Evolutionary conservation across 495 filamentous ascomycete species (phyloP).

Genomic region (Rhizodiscina lignyota): DNA sequence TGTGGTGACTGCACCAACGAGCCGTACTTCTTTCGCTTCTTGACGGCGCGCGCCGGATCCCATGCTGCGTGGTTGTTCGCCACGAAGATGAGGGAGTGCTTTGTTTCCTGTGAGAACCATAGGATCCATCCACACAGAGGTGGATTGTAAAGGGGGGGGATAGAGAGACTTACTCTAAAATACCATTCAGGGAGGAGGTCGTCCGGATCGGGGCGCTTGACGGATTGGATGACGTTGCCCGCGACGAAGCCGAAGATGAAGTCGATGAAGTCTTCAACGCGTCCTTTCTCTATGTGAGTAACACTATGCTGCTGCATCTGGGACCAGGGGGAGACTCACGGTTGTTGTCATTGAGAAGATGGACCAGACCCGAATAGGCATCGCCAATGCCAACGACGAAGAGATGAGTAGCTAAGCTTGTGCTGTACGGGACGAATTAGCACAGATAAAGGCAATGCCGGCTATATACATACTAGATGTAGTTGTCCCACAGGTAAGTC

Average conservation of each 20-base stretch:
- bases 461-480: slow-evolving; percentile 47
- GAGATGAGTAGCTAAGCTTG: slow-evolving; percentile 49
- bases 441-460: background rate
- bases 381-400: slow-evolving; percentile 70
- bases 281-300: background rate
- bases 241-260: slow-evolving; percentile 18
- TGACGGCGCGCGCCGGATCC: slow-evolving; percentile 21
- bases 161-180: slow-evolving; percentile 7
- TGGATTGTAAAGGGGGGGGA: background rate
- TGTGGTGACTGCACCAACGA: slow-evolving; percentile 12
- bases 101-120: background rate
- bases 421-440: slow-evolving; percentile 21
- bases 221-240: slow-evolving; percentile 22
- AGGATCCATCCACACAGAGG: background rate
- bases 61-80: slow-evolving; percentile 54
- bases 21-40: slow-evolving; percentile 20
- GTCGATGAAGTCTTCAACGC: too few relatives aligned
- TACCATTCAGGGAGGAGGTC: slow-evolving; percentile 26
- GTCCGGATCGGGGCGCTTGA: slow-evolving; percentile 17
- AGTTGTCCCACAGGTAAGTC: slow-evolving; percentile 92
- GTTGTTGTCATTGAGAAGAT: slow-evolving; percentile 19
- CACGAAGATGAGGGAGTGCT: slow-evolving; percentile 48
- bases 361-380: slow-evolving; percentile 25
- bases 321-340: too few relatives aligned
- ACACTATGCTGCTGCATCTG: background rate